A percentile compares a stretch with the other conserved stretches of the same genome.
Conservation (phyloP, 2,329 filamentous ascomycete species). For the Paramyrothecium sp. region DNA sequence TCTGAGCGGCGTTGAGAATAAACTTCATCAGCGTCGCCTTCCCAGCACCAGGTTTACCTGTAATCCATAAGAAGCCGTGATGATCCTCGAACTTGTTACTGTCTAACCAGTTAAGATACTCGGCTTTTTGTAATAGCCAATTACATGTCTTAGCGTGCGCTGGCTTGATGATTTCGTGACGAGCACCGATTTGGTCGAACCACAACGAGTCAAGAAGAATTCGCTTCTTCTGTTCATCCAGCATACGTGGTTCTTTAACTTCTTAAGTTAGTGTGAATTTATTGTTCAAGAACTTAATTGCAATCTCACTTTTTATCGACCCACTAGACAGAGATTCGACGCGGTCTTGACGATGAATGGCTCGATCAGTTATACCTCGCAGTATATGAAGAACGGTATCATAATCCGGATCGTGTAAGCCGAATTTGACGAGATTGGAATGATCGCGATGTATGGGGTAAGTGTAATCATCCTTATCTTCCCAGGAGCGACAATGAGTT, state of each 20-base stretch:
- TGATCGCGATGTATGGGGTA: slow-evolving; percentile 15
- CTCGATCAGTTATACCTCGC: too few relatives aligned
- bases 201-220: slow-evolving; percentile 8
- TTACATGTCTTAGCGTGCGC: slow-evolving; percentile 13
- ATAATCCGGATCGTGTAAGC: slow-evolving; percentile 12
- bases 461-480: slow-evolving; percentile 13
- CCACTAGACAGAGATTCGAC: neutral
- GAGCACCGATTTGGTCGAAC: slow-evolving; percentile 12
- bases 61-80: slow-evolving; percentile 43
- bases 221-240: neutral
- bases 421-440: slow-evolving; percentile 21
- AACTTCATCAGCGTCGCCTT: slow-evolving; percentile 49
- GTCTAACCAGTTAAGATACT: slow-evolving; percentile 12
- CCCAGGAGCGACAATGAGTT: slow-evolving; percentile 16
- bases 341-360: too few relatives aligned
- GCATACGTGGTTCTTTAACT: neutral
- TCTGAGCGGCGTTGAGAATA: slow-evolving; percentile 7
- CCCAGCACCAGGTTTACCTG: slow-evolving; percentile 42
- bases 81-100: slow-evolving; percentile 1
- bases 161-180: slow-evolving; percentile 5
- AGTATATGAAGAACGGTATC: neutral
- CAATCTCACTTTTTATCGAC: neutral
- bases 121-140: slow-evolving; percentile 8
- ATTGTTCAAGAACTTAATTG: neutral
- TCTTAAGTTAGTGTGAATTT: neutral